Percentiles rank a stretch among this genome's conserved stretches.
These are phyloP conservation scores for Domatiomyces catenatus DNA, from an alignment of 2,329 filamentous ascomycete genomes.

Conservation along the genomic window DNA sequence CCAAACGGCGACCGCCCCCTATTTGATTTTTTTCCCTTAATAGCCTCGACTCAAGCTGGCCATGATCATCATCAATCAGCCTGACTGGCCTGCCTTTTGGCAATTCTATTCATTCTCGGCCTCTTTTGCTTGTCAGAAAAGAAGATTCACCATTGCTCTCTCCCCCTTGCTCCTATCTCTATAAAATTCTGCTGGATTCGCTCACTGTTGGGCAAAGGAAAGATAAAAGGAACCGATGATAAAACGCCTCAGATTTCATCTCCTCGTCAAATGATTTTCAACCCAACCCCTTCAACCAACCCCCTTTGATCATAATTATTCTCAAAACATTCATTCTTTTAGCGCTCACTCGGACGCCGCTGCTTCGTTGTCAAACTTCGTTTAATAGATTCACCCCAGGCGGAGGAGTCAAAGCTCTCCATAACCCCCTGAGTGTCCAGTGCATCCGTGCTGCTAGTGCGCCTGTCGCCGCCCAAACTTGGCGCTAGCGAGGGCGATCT, in stretches of 20 bases:
- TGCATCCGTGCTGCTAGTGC: conserved; percentile 50
- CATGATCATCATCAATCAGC: too few species aligned
- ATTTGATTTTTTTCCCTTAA: too few species aligned
- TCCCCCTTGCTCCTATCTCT: neutral
- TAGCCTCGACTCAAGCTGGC: too few species aligned
- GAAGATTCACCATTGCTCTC: neutral
- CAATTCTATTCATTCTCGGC: too few species aligned
- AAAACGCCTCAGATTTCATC: neutral
- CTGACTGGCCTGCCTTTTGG: too few species aligned
- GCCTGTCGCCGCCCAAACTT: conserved; percentile 34
- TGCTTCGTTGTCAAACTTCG: conserved; percentile 62
- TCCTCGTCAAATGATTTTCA: neutral
- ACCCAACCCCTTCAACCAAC: neutral
- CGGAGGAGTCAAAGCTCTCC: conserved; percentile 72
- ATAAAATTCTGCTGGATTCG: neutral
- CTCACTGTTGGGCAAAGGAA: neutral
- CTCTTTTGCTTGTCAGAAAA: neutral
- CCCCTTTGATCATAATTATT: too few species aligned
- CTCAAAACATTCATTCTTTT: neutral
- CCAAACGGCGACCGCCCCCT: too few species aligned
- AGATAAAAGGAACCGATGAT: neutral
- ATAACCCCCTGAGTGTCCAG: conserved; percentile 54
- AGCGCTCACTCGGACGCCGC: conserved; percentile 19
- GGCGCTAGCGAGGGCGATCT: conserved; percentile 20
- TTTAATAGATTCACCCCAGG: conserved; percentile 85